phyloP scores from a whole-genome alignment of 75 land plant species.

The Selaginella moellendorffii region DNA sequence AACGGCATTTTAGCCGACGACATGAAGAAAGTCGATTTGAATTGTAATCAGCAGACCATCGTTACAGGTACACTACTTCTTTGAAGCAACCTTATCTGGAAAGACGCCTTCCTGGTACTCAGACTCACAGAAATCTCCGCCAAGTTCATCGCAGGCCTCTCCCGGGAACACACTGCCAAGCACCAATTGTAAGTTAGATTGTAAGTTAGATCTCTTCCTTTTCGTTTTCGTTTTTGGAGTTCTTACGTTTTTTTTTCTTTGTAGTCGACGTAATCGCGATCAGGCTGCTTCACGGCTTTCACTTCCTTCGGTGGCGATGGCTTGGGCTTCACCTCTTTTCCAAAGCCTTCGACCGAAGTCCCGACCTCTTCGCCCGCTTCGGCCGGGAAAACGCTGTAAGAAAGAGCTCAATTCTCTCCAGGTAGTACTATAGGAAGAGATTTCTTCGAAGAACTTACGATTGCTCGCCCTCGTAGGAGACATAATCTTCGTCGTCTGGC shows the following conservation, averaged over 20 bases:
- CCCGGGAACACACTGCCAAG: conserved; percentile 49
- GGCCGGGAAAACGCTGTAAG: conserved; percentile 18
- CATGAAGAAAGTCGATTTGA: neutral
- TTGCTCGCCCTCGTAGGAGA: neutral
- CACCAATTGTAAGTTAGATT: neutral
- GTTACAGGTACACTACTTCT: neutral
- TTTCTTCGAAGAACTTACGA: no score
- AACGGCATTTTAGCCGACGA: neutral
- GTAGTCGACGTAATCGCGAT: conserved; percentile 21
- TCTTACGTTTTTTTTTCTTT: conserved; percentile 10
- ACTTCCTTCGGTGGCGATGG: neutral
- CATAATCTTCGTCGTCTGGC: neutral
- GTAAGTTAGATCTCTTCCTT: neutral
- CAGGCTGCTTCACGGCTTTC: neutral
- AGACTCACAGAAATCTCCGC: conserved; percentile 61
- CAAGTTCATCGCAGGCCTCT: conserved; percentile 81
- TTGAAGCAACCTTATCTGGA: conserved; percentile 11
- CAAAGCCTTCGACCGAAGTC: conserved; percentile 6
- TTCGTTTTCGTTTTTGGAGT: neutral
- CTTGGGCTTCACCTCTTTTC: conserved; percentile 16
- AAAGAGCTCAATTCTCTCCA: no score
- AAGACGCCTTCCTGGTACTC: conserved; percentile 34
- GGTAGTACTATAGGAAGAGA: no score
- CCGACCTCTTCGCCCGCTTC: conserved; percentile 19
- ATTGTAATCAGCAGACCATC: neutral